Evolutionary conservation across 2,329 filamentous ascomycete genomes (phyloP), one percentile per base, ranked within the genome.

Genomic region (Huntiella omanensis): DNA sequence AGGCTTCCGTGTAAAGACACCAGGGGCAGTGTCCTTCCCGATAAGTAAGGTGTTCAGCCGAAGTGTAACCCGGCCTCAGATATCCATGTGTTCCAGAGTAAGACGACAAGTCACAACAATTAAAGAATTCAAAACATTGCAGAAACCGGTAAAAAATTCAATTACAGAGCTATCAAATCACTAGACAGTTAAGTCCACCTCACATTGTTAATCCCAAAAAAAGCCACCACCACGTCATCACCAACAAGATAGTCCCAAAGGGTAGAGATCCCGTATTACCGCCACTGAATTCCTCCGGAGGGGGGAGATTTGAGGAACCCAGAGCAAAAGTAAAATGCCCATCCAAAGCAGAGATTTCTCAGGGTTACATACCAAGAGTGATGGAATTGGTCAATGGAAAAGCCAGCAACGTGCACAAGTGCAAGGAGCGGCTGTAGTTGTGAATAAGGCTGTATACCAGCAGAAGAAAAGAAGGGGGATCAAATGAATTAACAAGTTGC

Each of bases 141-240:
- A n/a, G 34, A n/a, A 36, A 36, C 34, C 34, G 12, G 5, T n/a
- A 36, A n/a, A 36, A 36, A 3, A 36, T 36, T 28, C 8, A 40
- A 16, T 12, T 12, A 17, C 16, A 10, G 17, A 40, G 38, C 13
- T 40, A 40, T 11, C 13, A 16, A 40, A 40, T 40, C 38, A 19
- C 38, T 40, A 40, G 38, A 40, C 17, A 40, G 38, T 40, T 12
- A 40, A 40, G 38, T 40, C 38, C 38, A 40, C 16, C 38, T 19
- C 13, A 6, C 17, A 12, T 16, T 16, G 5, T 19, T 8, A 19
- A 28, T 40, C 38, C 15, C 13, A 40, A 16, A 19, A 12, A 12
- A 12, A 12, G 12, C 12, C 19, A 15, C 13, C 8, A 6, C 6
- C 12, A 40, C 17, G 11, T 17, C 13, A 12, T 19, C 16, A 16